phyloP scores from a whole-genome alignment of 768 basidiomycete species.

The Leccinum imitatum region DNA sequence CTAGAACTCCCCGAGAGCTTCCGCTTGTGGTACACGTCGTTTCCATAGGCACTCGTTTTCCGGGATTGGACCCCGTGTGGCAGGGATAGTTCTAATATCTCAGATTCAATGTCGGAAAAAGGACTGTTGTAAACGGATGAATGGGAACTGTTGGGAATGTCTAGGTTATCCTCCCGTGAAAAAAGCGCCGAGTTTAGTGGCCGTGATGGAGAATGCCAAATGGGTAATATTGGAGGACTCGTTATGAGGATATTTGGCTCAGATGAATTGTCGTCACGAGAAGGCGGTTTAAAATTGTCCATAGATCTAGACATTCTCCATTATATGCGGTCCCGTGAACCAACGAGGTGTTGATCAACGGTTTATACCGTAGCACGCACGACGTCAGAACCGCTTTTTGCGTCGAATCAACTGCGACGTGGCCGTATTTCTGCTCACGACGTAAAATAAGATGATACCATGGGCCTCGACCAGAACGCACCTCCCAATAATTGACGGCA shows the following conservation, averaged over 20 bases:
- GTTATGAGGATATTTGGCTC: slow-evolving; percentile 29
- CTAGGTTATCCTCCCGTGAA: slow-evolving; percentile 20
- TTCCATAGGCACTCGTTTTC: slow-evolving; percentile 1
- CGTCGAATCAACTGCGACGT: slow-evolving; percentile 86
- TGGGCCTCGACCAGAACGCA: slow-evolving; percentile 29
- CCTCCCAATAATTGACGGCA: slow-evolving; percentile 98
- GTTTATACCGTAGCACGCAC: slow-evolving; percentile 82
- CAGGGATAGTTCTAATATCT: slow-evolving; percentile 24
- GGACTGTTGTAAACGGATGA: slow-evolving; percentile 26
- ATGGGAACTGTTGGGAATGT: slow-evolving; percentile 19
- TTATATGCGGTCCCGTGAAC: not conserved
- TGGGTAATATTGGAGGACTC: slow-evolving; percentile 19
- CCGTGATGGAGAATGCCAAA: slow-evolving; percentile 22
- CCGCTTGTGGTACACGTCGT: slow-evolving; percentile 8
- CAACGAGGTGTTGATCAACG: slow-evolving; percentile 46
- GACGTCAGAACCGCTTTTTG: slow-evolving; percentile 94
- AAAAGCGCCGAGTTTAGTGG: slow-evolving; percentile 20
- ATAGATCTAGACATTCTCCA: slow-evolving; percentile 11
- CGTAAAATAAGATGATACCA: not conserved
- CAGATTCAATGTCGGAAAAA: slow-evolving; percentile 33
- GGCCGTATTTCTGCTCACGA: slow-evolving; percentile 81
- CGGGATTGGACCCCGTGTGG: slow-evolving; percentile 8
- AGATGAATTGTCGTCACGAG: slow-evolving; percentile 15
- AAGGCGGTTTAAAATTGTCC: slow-evolving; percentile 22
- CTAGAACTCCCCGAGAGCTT: slow-evolving; percentile 25